Conservation (phyloP, 2,329 filamentous ascomycete genomes). For the Simplicillium sp. region DNA sequence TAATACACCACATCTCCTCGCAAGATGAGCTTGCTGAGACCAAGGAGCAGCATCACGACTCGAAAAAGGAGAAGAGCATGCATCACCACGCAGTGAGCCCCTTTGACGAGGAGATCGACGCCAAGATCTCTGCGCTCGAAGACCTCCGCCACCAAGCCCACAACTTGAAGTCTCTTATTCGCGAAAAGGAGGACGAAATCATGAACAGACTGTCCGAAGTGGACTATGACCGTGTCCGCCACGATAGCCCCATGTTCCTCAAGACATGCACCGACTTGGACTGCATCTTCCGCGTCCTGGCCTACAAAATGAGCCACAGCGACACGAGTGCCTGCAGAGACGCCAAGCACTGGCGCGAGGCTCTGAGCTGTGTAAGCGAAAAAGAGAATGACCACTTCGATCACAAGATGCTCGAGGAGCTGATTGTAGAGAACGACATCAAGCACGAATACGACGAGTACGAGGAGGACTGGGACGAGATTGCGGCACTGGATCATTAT, state of each 20-base stretch:
- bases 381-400: not conserved
- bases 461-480: conserved; percentile 3
- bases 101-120: conserved; percentile 22
- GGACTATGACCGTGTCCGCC: conserved; percentile 9
- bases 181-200: conserved; percentile 29
- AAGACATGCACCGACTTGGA: conserved; percentile 29
- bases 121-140: conserved; percentile 34
- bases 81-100: conserved; percentile 6
- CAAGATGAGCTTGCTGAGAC: not conserved
- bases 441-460: conserved; percentile 2
- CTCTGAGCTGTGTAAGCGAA: conserved; percentile 2
- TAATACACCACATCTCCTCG: conserved; percentile 9
- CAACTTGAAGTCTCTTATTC: conserved; percentile 31
- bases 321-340: conserved; percentile 12
- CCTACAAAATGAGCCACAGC: conserved; percentile 25
- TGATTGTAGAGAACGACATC: not conserved
- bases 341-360: conserved; percentile 3
- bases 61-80: not conserved
- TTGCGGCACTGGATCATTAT: too few species aligned
- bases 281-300: conserved; percentile 31
- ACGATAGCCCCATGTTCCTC: conserved; percentile 7
- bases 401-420: not conserved
- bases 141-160: conserved; percentile 29
- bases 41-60: not conserved
- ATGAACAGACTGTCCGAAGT: conserved; percentile 17